phyloP scores from a whole-genome alignment of 2,329 filamentous ascomycete species.

The Juglanconis juglandina region DNA sequence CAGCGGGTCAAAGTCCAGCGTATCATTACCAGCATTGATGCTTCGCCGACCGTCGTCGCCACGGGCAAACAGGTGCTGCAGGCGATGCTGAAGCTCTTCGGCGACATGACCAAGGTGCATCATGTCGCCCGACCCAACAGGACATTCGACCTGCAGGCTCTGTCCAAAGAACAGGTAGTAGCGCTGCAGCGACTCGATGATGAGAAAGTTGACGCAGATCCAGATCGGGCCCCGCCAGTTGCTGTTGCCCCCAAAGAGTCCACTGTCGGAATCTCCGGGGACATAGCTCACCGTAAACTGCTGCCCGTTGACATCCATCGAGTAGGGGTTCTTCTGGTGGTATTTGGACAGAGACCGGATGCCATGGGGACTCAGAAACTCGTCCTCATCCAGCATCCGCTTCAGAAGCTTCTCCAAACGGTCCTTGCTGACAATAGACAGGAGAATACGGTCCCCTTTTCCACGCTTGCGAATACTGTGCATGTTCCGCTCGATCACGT shows the following conservation, averaged over 20 bases:
- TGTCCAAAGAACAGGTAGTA: slow-evolving; percentile 97
- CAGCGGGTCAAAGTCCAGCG: slow-evolving; percentile 84
- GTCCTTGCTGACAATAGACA: slow-evolving; percentile 90
- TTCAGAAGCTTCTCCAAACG: slow-evolving; percentile 84
- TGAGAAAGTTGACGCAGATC: slow-evolving; percentile 92
- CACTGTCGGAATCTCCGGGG: slow-evolving; percentile 92
- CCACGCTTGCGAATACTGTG: slow-evolving; percentile 87
- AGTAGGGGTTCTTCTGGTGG: slow-evolving; percentile 85
- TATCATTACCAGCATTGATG: slow-evolving; percentile 80
- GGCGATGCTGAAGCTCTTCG: slow-evolving; percentile 89
- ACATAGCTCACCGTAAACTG: slow-evolving; percentile 85
- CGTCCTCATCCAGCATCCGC: slow-evolving; percentile 89
- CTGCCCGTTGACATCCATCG: slow-evolving; percentile 94
- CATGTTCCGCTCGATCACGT: slow-evolving; percentile 90
- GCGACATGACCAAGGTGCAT: slow-evolving; percentile 96
- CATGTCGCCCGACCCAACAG: slow-evolving; percentile 85
- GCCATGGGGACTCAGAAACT: slow-evolving; percentile 87
- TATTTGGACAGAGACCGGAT: slow-evolving; percentile 89
- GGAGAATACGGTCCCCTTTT: slow-evolving; percentile 80
- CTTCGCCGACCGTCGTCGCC: slow-evolving; percentile 83
- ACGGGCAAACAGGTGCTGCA: slow-evolving; percentile 86
- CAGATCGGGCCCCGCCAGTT: slow-evolving; percentile 97
- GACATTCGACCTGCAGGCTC: slow-evolving; percentile 85
- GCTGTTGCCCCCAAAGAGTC: slow-evolving; percentile 93
- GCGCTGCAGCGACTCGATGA: slow-evolving; percentile 89